A percentile compares a stretch with the other conserved stretches of the same genome.
Evolutionary conservation across 2,329 filamentous ascomycete genomes (phyloP).

Genomic region (Beauveria rudraprayagi): DNA sequence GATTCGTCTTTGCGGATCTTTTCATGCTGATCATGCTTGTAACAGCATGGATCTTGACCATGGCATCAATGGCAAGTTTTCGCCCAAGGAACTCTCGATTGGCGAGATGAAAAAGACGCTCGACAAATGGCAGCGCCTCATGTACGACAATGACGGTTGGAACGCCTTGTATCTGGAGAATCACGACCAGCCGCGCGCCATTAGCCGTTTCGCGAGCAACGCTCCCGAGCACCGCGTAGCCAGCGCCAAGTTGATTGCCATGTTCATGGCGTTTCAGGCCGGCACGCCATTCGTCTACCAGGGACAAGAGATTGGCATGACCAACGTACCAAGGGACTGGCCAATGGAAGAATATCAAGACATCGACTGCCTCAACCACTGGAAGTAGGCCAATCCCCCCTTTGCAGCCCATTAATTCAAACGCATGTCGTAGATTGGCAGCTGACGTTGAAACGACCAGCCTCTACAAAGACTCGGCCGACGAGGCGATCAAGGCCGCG

Average conservation of each 20-base stretch:
- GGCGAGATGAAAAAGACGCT: constrained; percentile 44
- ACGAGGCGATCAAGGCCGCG: constrained; percentile 29
- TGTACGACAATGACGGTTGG: constrained; percentile 54
- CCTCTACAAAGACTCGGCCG: constrained; percentile 29
- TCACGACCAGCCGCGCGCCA: constrained; percentile 55
- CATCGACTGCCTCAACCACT: constrained; percentile 49
- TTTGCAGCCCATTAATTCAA: background rate
- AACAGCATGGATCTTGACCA: constrained; percentile 44
- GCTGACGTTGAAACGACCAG: constrained; percentile 16
- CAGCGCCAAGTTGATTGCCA: constrained; percentile 52
- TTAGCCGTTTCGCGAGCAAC: constrained; percentile 47
- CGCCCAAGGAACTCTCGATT: constrained; percentile 35
- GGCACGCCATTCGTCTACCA: constrained; percentile 63
- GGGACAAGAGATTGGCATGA: constrained; percentile 61
- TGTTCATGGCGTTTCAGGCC: constrained; percentile 47
- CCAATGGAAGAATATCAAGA: constrained; percentile 61
- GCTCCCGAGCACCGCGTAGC: constrained; percentile 38
- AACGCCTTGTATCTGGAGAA: constrained; percentile 59
- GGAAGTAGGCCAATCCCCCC: constrained; percentile 29
- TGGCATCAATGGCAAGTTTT: constrained; percentile 36
- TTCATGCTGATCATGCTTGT: constrained; percentile 1
- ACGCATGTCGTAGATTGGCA: background rate
- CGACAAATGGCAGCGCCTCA: constrained; percentile 51
- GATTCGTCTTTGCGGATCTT: background rate
- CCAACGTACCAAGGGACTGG: constrained; percentile 54